Base-by-base conservation (phyloP, 345 rosid species). In the Euclidium syriacum region DNA sequence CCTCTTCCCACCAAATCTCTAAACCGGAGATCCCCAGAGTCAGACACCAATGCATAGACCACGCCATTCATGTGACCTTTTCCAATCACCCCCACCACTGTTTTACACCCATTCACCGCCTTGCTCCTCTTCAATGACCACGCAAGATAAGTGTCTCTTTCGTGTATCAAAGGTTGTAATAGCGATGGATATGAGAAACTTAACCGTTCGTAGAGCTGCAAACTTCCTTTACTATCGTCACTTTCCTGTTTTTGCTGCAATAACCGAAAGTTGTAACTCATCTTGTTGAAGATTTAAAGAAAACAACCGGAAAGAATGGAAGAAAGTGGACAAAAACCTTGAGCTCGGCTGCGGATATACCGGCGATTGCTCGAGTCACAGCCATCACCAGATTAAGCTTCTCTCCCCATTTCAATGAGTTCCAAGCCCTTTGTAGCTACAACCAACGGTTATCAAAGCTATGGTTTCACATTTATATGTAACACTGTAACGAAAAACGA, bases 71-170 rank as follows among this genome's bases (percentile, higher is more conserved):
- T 79, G 63, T 89, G 98, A 32, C 96, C 91, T 59, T 76, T 87
- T 26, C 98, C 98, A 0, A 82, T 83, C 64, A 85, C 85, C 22
- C 94, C 95, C 57, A 84, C 95, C 67, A 92, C 95, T 23, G 68
- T 80, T 77, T 78, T 83, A 39, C 87, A 73, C 23, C 77, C 81
- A 55, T 85, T 84, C 78, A 89, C 95, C 0, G 95, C 94, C 72
- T 89, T 89, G 82, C 96, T 87, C 62, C 98, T 78, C 76, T 89
- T 87, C 60, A 87, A 74, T 12, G 95, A 87, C 98, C 98, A 89
- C 1, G 95, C 91, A 11, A 87, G 76, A 74, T 85, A 92, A 1
- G 81, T 87, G 79, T 92, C 98, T 73, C 95, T 77, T 83, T 92
- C 95, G 15, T 87, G 85, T 50, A 87, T 72, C 5, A 89, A 87